These are phyloP conservation scores for Calcarisporium arbuscula DNA, from an alignment of 2,329 filamentous ascomycete genomes.

Conservation along the genomic window DNA sequence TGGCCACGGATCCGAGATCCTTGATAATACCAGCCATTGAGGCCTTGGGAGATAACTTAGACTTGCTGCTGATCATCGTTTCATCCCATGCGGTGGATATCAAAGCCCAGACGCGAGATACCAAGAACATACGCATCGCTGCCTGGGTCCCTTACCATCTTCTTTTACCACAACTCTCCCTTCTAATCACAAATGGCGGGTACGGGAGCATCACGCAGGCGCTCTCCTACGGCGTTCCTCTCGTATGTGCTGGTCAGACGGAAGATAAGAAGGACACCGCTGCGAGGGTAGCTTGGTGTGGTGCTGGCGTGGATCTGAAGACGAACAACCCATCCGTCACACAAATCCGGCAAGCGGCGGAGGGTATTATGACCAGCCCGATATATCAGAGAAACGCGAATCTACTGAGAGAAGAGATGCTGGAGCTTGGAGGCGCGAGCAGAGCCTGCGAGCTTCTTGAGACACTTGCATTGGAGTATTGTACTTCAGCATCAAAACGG, in stretches of 20 bases:
- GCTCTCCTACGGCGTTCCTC: constrained; percentile 25
- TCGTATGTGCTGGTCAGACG: constrained; percentile 29
- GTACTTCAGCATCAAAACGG: too few relatives aligned
- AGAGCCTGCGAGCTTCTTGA: constrained; percentile 21
- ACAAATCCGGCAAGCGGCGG: constrained; percentile 18
- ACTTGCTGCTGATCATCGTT: constrained; percentile 25
- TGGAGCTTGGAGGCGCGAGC: constrained; percentile 18
- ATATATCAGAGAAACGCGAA: constrained; percentile 17
- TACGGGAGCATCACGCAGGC: constrained; percentile 32
- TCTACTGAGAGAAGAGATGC: constrained; percentile 19
- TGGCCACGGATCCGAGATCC: constrained; percentile 28
- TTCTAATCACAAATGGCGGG: constrained; percentile 30
- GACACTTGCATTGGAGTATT: too few relatives aligned
- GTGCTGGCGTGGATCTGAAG: constrained; percentile 28
- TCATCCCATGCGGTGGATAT: constrained; percentile 23
- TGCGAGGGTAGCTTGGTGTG: constrained; percentile 23
- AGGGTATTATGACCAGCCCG: constrained; percentile 17
- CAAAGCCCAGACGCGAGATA: constrained; percentile 11
- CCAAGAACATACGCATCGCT: constrained; percentile 22
- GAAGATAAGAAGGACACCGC: constrained; percentile 32
- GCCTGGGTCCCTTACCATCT: constrained; percentile 29
- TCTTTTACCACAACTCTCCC: constrained; percentile 24
- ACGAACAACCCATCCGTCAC: constrained; percentile 24
- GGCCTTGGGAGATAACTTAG: constrained; percentile 21
- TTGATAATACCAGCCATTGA: constrained; percentile 31